phyloP scores from a whole-genome alignment of 2,329 filamentous ascomycete species.

The Colletotrichum orbiculare region DNA sequence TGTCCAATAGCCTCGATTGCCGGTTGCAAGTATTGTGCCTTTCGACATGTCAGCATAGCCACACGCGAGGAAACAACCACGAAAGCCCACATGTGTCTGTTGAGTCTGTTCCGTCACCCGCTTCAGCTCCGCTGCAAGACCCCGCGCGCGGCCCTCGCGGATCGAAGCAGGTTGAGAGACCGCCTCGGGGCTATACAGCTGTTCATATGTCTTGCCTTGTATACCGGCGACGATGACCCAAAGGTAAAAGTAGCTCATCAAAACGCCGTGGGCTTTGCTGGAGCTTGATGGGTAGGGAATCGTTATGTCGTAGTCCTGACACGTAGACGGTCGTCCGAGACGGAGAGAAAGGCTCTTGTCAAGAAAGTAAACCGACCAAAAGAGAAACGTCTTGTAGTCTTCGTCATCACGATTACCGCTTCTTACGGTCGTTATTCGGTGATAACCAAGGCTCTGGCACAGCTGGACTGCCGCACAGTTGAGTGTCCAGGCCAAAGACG shows the following conservation, averaged over 20 bases:
- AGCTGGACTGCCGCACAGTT: constrained; percentile 47
- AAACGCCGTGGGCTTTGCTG: constrained; percentile 43
- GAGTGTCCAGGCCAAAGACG: constrained; percentile 45
- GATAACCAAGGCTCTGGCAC: constrained; percentile 46
- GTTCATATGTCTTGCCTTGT: constrained; percentile 66
- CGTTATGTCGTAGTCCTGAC: constrained; percentile 69
- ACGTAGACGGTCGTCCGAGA: constrained; percentile 62
- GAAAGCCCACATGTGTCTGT: constrained; percentile 32
- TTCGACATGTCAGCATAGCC: constrained; percentile 35
- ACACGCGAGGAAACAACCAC: constrained; percentile 26
- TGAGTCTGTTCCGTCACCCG: constrained; percentile 45
- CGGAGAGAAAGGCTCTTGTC: constrained; percentile 67
- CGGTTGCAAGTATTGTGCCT: constrained; percentile 22
- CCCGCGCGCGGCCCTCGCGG: constrained; percentile 47
- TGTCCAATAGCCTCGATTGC: constrained; percentile 40
- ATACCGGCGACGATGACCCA: constrained; percentile 66
- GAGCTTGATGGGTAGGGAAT: constrained; percentile 48
- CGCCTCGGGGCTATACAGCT: constrained; percentile 60
- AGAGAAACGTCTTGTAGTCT: constrained; percentile 54
- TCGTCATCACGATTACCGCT: constrained; percentile 42
- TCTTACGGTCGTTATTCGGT: constrained; percentile 43
- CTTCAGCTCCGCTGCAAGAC: constrained; percentile 45
- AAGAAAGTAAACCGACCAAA: constrained; percentile 68
- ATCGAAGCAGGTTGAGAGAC: constrained; percentile 47
- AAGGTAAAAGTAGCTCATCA: constrained; percentile 51